Percentiles rank a stretch among this genome's conserved stretches.
These are phyloP conservation scores for Trypethelium eluteriae DNA, from an alignment of 495 filamentous ascomycete genomes.

Conservation along the genomic window DNA sequence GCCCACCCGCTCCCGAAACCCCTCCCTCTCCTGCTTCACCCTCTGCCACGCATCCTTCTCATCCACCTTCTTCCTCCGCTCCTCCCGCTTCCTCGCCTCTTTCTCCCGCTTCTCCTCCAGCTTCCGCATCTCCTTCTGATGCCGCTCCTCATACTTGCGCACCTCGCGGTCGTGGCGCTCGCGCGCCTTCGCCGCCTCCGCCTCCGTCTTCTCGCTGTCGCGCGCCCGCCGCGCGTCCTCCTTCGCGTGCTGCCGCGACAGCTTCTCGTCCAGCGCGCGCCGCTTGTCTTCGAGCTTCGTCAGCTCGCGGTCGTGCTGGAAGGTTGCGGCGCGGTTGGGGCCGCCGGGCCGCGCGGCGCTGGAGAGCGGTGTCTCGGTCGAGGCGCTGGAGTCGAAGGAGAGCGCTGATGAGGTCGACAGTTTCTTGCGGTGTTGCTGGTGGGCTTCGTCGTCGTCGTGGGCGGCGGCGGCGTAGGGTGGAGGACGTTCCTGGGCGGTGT, in stretches of 20 bases:
- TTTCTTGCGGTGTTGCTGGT: slow-evolving; percentile 20
- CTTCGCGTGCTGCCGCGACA: slow-evolving; percentile 45
- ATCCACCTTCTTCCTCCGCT: slow-evolving; percentile 29
- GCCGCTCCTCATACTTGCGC: slow-evolving; percentile 57
- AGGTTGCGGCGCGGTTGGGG: slow-evolving; percentile 36
- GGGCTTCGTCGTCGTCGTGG: neutral
- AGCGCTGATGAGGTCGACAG: slow-evolving; percentile 28
- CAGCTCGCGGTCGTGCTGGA: slow-evolving; percentile 61
- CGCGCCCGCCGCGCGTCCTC: slow-evolving; percentile 42
- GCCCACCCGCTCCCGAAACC: slow-evolving; percentile 30
- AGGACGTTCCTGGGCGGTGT: slow-evolving; percentile 15
- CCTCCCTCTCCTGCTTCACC: slow-evolving; percentile 34
- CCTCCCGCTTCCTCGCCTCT: slow-evolving; percentile 34
- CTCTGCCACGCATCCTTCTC: slow-evolving; percentile 30
- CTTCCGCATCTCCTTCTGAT: slow-evolving; percentile 53
- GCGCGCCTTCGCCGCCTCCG: slow-evolving; percentile 42
- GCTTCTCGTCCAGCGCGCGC: slow-evolving; percentile 60
- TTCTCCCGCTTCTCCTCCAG: slow-evolving; percentile 49
- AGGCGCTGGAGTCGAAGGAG: slow-evolving; percentile 29
- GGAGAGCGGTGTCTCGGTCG: slow-evolving; percentile 32
- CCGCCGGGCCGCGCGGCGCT: slow-evolving; percentile 31
- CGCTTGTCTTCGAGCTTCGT: slow-evolving; percentile 64
- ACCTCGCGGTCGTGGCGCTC: slow-evolving; percentile 55
- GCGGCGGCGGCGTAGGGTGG: slow-evolving; percentile 12
- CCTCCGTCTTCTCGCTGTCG: slow-evolving; percentile 36